Evolutionary conservation across 306 rosid species (phyloP).

Genomic region (Malus asiatica): DNA sequence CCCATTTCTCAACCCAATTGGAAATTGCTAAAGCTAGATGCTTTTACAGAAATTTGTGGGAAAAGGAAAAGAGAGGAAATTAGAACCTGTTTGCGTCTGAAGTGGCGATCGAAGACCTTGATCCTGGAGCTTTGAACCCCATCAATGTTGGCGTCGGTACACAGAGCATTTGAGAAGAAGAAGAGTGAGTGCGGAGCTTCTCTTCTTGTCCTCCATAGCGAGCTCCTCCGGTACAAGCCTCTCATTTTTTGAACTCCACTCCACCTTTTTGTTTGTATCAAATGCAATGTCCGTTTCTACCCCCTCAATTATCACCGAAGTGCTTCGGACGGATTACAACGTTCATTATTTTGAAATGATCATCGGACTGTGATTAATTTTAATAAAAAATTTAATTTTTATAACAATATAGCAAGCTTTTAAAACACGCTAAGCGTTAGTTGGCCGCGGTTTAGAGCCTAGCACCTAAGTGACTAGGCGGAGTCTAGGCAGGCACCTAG

Average conservation of each 20-base stretch:
- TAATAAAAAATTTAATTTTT: too few relatives aligned
- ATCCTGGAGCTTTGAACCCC: slow-evolving; percentile 35
- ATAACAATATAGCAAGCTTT: too few relatives aligned
- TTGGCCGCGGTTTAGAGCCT: too few relatives aligned
- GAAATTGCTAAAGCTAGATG: background rate
- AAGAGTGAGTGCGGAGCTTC: slow-evolving; percentile 1
- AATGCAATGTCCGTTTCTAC: too few relatives aligned
- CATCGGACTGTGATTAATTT: too few relatives aligned
- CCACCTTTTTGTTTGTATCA: background rate
- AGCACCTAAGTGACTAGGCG: too few relatives aligned
- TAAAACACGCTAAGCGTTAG: too few relatives aligned
- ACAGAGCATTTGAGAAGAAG: slow-evolving; percentile 21
- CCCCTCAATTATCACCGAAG: too few relatives aligned
- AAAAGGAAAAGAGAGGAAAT: background rate
- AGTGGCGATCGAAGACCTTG: slow-evolving; percentile 67
- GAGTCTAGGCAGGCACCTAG: too few relatives aligned
- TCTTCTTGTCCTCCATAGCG: slow-evolving; percentile 2
- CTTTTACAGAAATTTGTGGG: background rate
- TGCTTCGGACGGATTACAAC: too few relatives aligned
- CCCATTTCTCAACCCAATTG: background rate
- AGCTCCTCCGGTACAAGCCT: slow-evolving; percentile 17
- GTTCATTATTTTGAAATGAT: too few relatives aligned
- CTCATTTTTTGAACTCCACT: slow-evolving; percentile 23
- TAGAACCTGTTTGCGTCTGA: slow-evolving; percentile 62
- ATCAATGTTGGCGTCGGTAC: slow-evolving; percentile 26